Percentiles rank a stretch among this genome's conserved stretches.
Conservation (phyloP, 2,329 filamentous ascomycete species). For the Ophiostoma quercus region DNA sequence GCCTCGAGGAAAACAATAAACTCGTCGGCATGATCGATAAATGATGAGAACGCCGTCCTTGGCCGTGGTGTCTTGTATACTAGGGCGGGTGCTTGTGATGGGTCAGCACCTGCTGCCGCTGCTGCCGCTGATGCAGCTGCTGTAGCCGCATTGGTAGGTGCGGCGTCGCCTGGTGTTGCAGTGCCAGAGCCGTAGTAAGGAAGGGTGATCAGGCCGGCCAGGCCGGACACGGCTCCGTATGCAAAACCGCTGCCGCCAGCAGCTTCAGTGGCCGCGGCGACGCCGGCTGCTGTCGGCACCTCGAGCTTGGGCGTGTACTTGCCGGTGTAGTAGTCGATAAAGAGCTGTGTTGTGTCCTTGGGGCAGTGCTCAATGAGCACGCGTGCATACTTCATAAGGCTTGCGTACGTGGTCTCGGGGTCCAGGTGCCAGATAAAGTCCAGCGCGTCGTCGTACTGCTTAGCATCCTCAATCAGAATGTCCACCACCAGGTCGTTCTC, state of each 20-base stretch:
- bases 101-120: neutral
- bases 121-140: neutral
- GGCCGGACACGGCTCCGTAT: conserved; percentile 62
- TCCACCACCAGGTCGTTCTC: conserved; percentile 93
- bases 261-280: conserved; percentile 37
- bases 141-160: neutral
- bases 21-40: conserved; percentile 87
- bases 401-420: conserved; percentile 72
- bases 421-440: conserved; percentile 88
- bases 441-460: conserved; percentile 80
- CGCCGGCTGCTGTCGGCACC: conserved; percentile 33
- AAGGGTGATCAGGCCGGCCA: conserved; percentile 75
- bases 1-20: conserved; percentile 92
- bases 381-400: conserved; percentile 90
- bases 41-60: conserved; percentile 87
- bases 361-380: conserved; percentile 85
- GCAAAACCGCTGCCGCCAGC: conserved; percentile 42
- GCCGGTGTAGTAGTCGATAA: conserved; percentile 92
- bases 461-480: conserved; percentile 91
- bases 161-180: conserved; percentile 3
- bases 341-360: conserved; percentile 73
- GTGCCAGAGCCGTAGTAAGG: conserved; percentile 69
- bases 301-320: conserved; percentile 70
- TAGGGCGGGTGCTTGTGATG: neutral
- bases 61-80: conserved; percentile 76